These are phyloP conservation scores for Fusarium pseudocircinatum DNA, from an alignment of 2,329 filamentous ascomycete species.

Conservation along the genomic window DNA sequence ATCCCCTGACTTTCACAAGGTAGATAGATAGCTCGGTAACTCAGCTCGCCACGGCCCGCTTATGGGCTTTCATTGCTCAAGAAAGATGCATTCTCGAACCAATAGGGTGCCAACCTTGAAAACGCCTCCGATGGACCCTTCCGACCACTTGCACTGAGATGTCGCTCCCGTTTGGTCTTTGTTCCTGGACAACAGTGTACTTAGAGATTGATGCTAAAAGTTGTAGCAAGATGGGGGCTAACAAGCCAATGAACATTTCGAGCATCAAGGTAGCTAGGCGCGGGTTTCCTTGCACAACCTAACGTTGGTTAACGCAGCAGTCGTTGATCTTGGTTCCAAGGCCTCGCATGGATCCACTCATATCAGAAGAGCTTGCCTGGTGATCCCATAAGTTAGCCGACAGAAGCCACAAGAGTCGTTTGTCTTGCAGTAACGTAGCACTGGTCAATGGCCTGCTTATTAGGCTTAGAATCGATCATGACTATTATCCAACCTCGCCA, in stretches of 20 bases:
- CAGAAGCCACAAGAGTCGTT: constrained; percentile 2
- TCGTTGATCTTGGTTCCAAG: not conserved
- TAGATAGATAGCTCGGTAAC: constrained; percentile 10
- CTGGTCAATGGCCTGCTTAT: not conserved
- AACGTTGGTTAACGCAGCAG: too few relatives aligned
- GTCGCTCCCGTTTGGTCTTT: constrained; percentile 15
- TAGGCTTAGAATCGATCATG: not conserved
- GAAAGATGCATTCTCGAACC: constrained; percentile 5
- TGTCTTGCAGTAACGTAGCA: not conserved
- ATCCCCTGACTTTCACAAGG: constrained; percentile 3
- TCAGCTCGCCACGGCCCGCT: constrained; percentile 34
- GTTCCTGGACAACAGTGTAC: constrained; percentile 8
- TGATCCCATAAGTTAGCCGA: not conserved
- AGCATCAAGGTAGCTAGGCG: not conserved
- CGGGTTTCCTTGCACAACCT: not conserved
- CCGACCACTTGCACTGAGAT: constrained; percentile 7
- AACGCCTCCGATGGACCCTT: constrained; percentile 20
- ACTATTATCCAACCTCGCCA: not conserved
- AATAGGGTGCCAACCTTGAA: constrained; percentile 17
- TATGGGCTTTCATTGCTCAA: constrained; percentile 9
- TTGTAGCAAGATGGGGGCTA: not conserved
- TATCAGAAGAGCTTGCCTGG: not conserved
- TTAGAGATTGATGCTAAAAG: not conserved
- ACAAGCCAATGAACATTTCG: not conserved
- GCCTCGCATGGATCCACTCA: not conserved